These are phyloP conservation scores for Wickerhamomyces queroliae DNA, from an alignment of 805 yeast species.

Conservation along the genomic window DNA sequence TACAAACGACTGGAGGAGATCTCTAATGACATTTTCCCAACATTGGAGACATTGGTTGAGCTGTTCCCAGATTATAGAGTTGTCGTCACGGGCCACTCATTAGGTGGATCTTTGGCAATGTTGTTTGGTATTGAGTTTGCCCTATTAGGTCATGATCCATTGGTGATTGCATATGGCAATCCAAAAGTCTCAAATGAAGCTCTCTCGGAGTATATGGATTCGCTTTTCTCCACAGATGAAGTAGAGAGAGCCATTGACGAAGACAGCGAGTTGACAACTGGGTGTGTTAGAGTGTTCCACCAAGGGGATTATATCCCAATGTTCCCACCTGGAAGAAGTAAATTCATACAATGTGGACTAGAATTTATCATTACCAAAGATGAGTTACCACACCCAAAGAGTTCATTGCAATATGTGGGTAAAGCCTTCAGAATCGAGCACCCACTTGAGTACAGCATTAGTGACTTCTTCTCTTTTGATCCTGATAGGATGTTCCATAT, in stretches of 20 bases:
- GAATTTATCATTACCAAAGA: constrained; percentile 27
- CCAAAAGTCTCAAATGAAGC: constrained; percentile 58
- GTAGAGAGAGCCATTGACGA: constrained; percentile 22
- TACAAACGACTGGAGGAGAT: constrained; percentile 38
- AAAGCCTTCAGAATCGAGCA: constrained; percentile 10
- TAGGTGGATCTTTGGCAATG: constrained; percentile 68
- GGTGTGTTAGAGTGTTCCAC: constrained; percentile 53
- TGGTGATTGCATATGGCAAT: constrained; percentile 57
- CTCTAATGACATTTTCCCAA: constrained; percentile 21
- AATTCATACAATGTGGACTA: constrained; percentile 27
- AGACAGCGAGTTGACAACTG: constrained; percentile 16
- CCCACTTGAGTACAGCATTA: constrained; percentile 7
- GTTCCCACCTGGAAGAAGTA: constrained; percentile 47
- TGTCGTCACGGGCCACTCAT: constrained; percentile 65
- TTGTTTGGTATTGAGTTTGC: constrained; percentile 59
- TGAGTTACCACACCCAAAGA: constrained; percentile 31
- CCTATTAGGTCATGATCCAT: constrained; percentile 47
- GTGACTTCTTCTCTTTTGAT: constrained; percentile 14
- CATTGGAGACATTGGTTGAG: constrained; percentile 28
- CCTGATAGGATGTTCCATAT: constrained; percentile 11
- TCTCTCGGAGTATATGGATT: constrained; percentile 49
- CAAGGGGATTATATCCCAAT: constrained; percentile 52
- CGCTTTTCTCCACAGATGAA: constrained; percentile 33
- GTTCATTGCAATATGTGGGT: constrained; percentile 12
- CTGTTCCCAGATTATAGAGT: constrained; percentile 44